Evolutionary conservation across 1,284 basidiomycete genomes (phyloP), one percentile per base, ranked within the genome.

Genomic region (Moesziomyces sp.): DNA sequence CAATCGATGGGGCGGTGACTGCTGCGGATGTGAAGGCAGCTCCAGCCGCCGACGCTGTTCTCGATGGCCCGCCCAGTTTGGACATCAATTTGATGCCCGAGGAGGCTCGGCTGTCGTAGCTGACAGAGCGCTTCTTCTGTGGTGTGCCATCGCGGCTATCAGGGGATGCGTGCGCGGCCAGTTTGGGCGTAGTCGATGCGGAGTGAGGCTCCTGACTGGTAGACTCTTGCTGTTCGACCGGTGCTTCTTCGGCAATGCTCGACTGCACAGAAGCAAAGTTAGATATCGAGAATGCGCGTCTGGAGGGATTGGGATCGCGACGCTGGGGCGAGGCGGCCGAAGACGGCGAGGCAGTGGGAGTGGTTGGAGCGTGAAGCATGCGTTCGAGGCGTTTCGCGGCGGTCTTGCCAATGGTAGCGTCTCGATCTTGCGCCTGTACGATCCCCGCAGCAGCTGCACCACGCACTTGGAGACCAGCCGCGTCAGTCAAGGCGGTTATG

Each of bases 331-430:
- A 35, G 19, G 44, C 59, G 9, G 52, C 38, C 13, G 62, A 58
- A 1, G 58, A 40, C 9, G 69, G 59, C 9, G 59, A 62, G 46
- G 69, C 46, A 9, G 35, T 54, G 13, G 64, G 60, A 30, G 50
- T 38, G 21, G 61, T 40, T 0, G 69, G 60, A 13, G 56, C 52
- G n/a, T 67, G 66, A 5, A 79, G 68, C 58, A 77, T 68, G 19
- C 68, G 61, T 33, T 78, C 77, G 10, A 78, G 59, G 18, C 77
- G 59, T 54, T 74, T 78, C 19, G 71, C 77, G 2, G 77, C 77
- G 5, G 74, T 74, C 51, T 78, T 78, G 16, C 77, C 73, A 16
- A 78, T 78, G 18, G 77, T 78, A 18, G 71, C 67, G 33, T 76
- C 70, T 42, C 64, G 55, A 38, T 78, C 76, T 19, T 68, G 50